phyloP scores from a whole-genome alignment of 306 rosid species.

The Quercus parvula region DNA sequence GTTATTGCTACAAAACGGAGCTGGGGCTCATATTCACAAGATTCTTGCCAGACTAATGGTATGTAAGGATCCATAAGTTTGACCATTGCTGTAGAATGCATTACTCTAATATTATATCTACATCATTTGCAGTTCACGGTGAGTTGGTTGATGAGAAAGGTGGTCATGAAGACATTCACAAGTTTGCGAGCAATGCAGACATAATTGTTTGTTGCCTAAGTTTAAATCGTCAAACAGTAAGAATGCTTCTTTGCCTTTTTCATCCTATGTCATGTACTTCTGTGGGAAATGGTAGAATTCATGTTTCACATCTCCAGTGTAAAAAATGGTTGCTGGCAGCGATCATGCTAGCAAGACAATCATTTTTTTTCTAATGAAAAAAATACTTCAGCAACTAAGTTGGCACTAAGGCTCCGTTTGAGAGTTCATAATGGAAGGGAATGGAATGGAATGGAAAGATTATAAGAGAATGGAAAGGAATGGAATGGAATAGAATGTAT shows the following conservation, averaged over 20 bases:
- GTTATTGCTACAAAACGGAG: constrained; percentile 85
- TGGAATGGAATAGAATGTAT: too few relatives aligned
- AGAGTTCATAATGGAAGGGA: too few relatives aligned
- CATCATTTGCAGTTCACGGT: constrained; percentile 14
- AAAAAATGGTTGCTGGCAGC: background rate
- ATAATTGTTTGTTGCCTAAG: constrained; percentile 77
- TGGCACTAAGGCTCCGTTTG: background rate
- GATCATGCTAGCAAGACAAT: background rate
- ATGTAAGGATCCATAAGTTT: constrained; percentile 19
- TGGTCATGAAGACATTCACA: constrained; percentile 57
- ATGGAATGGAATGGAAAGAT: too few relatives aligned
- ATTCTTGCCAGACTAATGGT: constrained; percentile 32
- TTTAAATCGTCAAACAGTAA: constrained; percentile 71
- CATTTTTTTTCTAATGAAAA: background rate
- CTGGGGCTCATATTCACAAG: constrained; percentile 45
- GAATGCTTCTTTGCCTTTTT: constrained; percentile 13
- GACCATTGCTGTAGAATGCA: constrained; percentile 6
- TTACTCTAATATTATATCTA: constrained; percentile 23
- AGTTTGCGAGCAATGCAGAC: constrained; percentile 78
- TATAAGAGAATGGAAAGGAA: too few relatives aligned
- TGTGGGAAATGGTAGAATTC: constrained; percentile 2
- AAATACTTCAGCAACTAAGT: background rate
- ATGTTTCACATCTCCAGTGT: background rate
- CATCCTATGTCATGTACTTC: background rate
- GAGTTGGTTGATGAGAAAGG: constrained; percentile 77